Evolutionary conservation across 2,329 filamentous ascomycete genomes (phyloP).

Genomic region (Penicillium oxalicum): DNA sequence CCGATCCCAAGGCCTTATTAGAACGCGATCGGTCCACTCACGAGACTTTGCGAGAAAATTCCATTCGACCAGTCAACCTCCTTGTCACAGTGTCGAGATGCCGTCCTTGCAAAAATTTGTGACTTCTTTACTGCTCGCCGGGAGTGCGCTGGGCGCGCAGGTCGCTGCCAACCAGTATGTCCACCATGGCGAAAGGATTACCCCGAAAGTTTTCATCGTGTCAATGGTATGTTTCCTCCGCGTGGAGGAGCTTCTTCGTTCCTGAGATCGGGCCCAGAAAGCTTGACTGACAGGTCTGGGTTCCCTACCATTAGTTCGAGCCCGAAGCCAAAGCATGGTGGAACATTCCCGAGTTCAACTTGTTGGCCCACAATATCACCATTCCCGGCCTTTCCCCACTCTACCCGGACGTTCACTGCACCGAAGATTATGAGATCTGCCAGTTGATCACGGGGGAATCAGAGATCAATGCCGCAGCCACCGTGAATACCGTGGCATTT

Average conservation of each 20-base stretch:
- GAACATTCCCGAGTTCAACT: constrained; percentile 49
- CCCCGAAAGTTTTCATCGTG: constrained; percentile 40
- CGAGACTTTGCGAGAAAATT: not conserved
- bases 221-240: constrained; percentile 30
- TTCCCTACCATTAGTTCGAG: constrained; percentile 45
- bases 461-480: constrained; percentile 69
- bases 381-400: constrained; percentile 60
- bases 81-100: constrained; percentile 8
- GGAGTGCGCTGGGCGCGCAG: constrained; percentile 9
- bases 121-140: constrained; percentile 13
- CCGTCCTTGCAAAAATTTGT: constrained; percentile 5
- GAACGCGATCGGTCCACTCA: not conserved
- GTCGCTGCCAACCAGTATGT: not conserved
- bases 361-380: constrained; percentile 53
- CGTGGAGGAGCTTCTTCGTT: too few relatives aligned
- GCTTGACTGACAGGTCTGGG: not conserved
- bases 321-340: constrained; percentile 61
- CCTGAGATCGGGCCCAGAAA: not conserved
- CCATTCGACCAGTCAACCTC: not conserved
- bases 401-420: constrained; percentile 62
- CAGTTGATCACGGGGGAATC: constrained; percentile 63
- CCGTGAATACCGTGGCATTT: constrained; percentile 58
- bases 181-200: constrained; percentile 16
- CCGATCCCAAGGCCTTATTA: not conserved
- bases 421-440: constrained; percentile 55